Conservation (phyloP, 192 early-diverging fungal species). For the Backusella mclennaniae region DNA sequence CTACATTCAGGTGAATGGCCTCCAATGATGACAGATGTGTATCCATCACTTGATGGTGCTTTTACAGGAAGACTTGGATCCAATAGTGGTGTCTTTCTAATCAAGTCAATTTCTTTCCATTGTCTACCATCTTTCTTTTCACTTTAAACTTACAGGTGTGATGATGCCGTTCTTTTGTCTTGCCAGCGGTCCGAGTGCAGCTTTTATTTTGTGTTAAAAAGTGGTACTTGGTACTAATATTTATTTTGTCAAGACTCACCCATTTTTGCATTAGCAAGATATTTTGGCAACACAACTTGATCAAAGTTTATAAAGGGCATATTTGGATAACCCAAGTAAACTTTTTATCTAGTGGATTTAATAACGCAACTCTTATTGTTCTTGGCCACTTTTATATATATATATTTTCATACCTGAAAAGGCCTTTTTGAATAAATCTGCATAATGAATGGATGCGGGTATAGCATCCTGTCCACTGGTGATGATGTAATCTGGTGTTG, state of each 20-base stretch:
- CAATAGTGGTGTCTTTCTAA: constrained; percentile 15
- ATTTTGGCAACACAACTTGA: constrained; percentile 31
- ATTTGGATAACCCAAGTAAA: constrained; percentile 28
- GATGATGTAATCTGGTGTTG: constrained; percentile 21
- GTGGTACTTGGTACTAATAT: no score
- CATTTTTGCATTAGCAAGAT: constrained; percentile 34
- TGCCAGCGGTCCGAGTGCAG: constrained; percentile 28
- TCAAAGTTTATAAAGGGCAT: constrained; percentile 37
- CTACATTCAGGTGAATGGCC: constrained; percentile 26
- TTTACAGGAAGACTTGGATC: neutral
- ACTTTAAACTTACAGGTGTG: constrained; percentile 7
- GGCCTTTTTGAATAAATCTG: neutral
- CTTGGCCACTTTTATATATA: neutral
- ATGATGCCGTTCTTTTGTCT: constrained; percentile 31
- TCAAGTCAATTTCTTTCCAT: neutral
- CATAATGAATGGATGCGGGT: constrained; percentile 25
- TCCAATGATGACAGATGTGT: constrained; percentile 23
- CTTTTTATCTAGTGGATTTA: neutral
- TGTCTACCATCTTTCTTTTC: neutral
- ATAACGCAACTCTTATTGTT: neutral
- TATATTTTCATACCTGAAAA: constrained; percentile 24
- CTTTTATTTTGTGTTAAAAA: neutral
- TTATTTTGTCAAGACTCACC: constrained; percentile 5
- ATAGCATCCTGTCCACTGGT: constrained; percentile 20
- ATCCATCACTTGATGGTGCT: neutral